Base-by-base conservation (phyloP, 2,329 filamentous ascomycete genomes). In the Seiridium cupressi region DNA sequence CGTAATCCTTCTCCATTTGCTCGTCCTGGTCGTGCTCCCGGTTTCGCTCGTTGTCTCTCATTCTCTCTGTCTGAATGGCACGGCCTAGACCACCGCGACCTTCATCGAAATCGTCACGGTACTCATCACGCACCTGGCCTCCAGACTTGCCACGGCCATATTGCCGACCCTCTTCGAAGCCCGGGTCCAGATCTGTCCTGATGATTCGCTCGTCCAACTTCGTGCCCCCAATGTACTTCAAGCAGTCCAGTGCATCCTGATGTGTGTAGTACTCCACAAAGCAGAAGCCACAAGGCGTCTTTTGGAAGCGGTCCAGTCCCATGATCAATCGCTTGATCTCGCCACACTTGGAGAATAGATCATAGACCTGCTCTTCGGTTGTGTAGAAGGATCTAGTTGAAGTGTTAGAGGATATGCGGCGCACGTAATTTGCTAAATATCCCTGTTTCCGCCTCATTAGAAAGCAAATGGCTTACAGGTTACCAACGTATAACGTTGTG, bases 221-320 rank as follows among this genome's bases (percentile, higher is more conserved):
- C 42, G 95, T 99, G 60, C 95, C 95, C 59, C 95, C 95, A 70
- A 99, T 89, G 74, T 98, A 99, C 79, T 98, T 99, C 88, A 99
- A 89, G 77, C 94, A 98, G 75, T 99, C 95, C 55, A 99, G 84
- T 7, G 95, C 95, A 75, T 99, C 95, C 73, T 97, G 90, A 75
- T 98, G 95, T 36, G 89, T 97, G 81, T 97, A 98, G 80, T 99
- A 99, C 78, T 99, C 95, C 71, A 99, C 95, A 73, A 99, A 99
- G 82, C 95, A 99, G 83, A 99, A 99, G 46, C 95, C 95, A 77
- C 95, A 99, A 1, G 95, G 95, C 0, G 95, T 99, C 81, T 99
- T 99, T 77, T 90, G 91, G 81, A 95, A 97, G 60, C 95, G 90
- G 74, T 99, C 95, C 57, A 99, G 87, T 55, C 95, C 95, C 95